These are phyloP conservation scores for Aspergillus homomorphus DNA, from an alignment of 495 filamentous ascomycete genomes.

Conservation along the genomic window DNA sequence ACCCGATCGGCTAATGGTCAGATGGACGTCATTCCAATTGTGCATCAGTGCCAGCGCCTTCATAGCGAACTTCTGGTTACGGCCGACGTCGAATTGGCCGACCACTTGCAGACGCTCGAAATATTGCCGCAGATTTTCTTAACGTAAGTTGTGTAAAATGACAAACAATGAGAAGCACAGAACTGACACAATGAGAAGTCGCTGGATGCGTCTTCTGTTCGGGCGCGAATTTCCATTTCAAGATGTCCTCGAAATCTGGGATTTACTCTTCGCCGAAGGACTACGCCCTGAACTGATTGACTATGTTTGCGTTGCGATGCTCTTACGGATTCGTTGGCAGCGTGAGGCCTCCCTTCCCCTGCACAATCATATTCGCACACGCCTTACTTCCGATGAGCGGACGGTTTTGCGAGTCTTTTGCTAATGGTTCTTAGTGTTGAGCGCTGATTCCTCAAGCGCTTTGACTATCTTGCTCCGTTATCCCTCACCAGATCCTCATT, in stretches of 20 bases:
- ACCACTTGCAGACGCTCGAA: constrained; percentile 78
- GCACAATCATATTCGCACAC: neutral
- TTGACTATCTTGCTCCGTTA: constrained; percentile 81
- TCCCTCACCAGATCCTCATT: constrained; percentile 56
- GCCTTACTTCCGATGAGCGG: neutral
- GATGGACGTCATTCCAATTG: constrained; percentile 68
- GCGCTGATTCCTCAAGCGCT: constrained; percentile 80
- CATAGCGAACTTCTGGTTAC: constrained; percentile 75
- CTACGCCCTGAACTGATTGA: constrained; percentile 79
- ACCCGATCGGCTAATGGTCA: constrained; percentile 39
- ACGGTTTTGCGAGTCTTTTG: neutral
- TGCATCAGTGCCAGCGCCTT: constrained; percentile 79
- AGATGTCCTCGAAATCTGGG: constrained; percentile 81
- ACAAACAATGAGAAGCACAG: neutral
- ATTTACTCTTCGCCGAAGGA: constrained; percentile 86
- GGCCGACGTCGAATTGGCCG: constrained; percentile 76
- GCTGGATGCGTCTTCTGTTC: constrained; percentile 93
- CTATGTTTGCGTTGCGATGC: constrained; percentile 88
- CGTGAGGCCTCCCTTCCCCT: constrained; percentile 49
- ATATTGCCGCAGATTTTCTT: constrained; percentile 96
- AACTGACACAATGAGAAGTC: constrained; percentile 45
- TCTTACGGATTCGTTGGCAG: constrained; percentile 88
- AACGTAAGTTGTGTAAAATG: constrained; percentile 54
- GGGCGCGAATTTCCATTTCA: constrained; percentile 90
- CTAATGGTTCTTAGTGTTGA: constrained; percentile 59